Conservation (phyloP, 148 eudicot species). For the Pharnaceum exiguum region DNA sequence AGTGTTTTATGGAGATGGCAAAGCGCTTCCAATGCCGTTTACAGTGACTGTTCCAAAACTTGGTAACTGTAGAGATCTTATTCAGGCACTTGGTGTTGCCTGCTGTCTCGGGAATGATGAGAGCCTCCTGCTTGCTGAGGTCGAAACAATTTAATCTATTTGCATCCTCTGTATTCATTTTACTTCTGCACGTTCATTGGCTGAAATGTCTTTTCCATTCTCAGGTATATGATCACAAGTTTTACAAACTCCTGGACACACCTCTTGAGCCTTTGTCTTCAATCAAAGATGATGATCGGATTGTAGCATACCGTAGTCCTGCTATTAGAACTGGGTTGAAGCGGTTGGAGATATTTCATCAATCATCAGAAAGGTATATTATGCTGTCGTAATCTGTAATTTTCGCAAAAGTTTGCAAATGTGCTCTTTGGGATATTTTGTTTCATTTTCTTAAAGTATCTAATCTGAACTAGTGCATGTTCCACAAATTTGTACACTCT, state of each 20-base stretch:
- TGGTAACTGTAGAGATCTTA: constrained; percentile 78
- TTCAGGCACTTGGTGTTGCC: constrained; percentile 53
- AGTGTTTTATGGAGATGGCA: constrained; percentile 82
- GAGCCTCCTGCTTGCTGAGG: constrained; percentile 93
- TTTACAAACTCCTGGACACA: constrained; percentile 57
- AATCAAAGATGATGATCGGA: constrained; percentile 80
- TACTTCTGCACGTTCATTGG: neutral
- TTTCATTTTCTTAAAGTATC: neutral
- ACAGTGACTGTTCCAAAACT: constrained; percentile 72
- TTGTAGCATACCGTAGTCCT: constrained; percentile 87
- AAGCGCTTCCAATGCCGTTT: constrained; percentile 81
- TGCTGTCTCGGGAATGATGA: constrained; percentile 79
- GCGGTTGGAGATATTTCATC: constrained; percentile 76
- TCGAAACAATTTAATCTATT: constrained; percentile 13
- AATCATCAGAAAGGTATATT: constrained; percentile 65
- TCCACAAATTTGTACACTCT: constrained; percentile 24
- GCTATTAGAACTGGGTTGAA: constrained; percentile 43
- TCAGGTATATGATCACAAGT: constrained; percentile 70
- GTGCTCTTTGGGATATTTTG: neutral
- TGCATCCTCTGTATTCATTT: neutral
- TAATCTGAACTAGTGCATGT: constrained; percentile 6
- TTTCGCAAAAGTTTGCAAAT: neutral
- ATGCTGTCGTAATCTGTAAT: neutral
- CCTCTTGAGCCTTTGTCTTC: constrained; percentile 57
- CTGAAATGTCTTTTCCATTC: constrained; percentile 17